A percentile compares a stretch with the other conserved stretches of the same genome.
Evolutionary conservation across 208 protist genomes (phyloP).

Genomic region (Vickermania ingenoplastis): DNA sequence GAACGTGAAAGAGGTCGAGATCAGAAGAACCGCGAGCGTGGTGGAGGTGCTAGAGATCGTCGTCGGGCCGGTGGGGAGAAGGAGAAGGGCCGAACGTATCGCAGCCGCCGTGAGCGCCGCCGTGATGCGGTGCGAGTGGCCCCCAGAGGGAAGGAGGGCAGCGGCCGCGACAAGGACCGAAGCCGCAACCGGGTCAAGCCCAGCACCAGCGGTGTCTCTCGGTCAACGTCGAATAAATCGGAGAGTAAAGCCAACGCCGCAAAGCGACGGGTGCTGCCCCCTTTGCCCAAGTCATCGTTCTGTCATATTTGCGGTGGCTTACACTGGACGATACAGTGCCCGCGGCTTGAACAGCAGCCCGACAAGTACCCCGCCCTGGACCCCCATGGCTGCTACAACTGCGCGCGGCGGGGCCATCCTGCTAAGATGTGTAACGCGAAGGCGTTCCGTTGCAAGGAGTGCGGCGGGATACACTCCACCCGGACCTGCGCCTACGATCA

Average conservation of each 20-base stretch:
- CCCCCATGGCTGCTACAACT: slow-evolving; percentile 56
- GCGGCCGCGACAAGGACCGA: no score
- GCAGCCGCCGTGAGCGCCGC: no score
- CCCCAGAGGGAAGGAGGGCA: no score
- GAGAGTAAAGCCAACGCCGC: no score
- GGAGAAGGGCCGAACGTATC: no score
- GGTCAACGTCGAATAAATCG: no score
- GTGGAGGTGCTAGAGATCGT: neutral
- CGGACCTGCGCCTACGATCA: slow-evolving; percentile 72
- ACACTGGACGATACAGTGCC: slow-evolving; percentile 80
- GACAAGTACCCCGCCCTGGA: slow-evolving; percentile 57
- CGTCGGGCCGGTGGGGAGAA: no score
- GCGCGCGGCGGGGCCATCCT: slow-evolving; percentile 65
- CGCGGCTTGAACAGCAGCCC: slow-evolving; percentile 27
- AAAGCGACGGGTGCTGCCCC: no score
- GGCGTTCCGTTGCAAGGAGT: slow-evolving; percentile 63
- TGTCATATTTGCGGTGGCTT: slow-evolving; percentile 75
- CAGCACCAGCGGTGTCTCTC: no score
- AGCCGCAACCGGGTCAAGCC: no score
- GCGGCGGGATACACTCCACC: slow-evolving; percentile 76
- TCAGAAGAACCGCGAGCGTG: slow-evolving; percentile 2
- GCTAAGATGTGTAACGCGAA: slow-evolving; percentile 43
- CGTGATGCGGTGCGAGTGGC: no score
- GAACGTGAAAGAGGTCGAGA: slow-evolving; percentile 3
- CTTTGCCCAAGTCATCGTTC: no score